A percentile compares a stretch with the other conserved stretches of the same genome.
Conservation (phyloP, 345 rosid species). For the Trapa incisa region DNA sequence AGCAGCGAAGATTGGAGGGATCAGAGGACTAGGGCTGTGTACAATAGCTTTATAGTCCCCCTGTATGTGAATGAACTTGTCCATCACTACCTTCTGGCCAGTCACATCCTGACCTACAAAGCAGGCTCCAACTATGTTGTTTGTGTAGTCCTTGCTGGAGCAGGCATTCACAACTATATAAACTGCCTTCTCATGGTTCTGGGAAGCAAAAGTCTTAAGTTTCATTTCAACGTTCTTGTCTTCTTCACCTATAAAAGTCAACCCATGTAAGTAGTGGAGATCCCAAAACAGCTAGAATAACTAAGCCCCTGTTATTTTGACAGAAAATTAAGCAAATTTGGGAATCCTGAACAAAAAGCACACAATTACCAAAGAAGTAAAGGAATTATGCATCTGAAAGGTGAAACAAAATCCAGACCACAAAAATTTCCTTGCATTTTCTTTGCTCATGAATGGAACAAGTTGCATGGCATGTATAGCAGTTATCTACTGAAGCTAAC, state of each 20-base stretch:
- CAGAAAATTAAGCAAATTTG: not conserved
- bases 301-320: not conserved
- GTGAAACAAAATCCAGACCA: not conserved
- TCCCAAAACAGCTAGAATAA: not conserved
- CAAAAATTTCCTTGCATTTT: not conserved
- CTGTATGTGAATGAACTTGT: conserved; percentile 79
- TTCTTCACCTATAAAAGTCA: conserved; percentile 57
- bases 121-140: conserved; percentile 90
- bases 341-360: not conserved
- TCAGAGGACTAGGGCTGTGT: conserved; percentile 86
- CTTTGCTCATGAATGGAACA: not conserved
- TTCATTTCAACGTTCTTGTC: conserved; percentile 87
- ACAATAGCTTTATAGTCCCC: conserved; percentile 88
- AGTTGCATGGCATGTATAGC: not conserved
- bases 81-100: conserved; percentile 86
- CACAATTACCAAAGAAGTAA: not conserved
- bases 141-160: conserved; percentile 76
- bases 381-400: not conserved
- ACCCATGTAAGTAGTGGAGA: not conserved
- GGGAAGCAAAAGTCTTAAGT: conserved; percentile 60
- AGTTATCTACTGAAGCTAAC: not conserved
- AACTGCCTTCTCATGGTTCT: conserved; percentile 47
- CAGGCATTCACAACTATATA: conserved; percentile 89
- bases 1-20: conserved; percentile 93
- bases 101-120: conserved; percentile 93